phyloP scores from a whole-genome alignment of 805 yeast species.

The Zygosaccharomyces gambellarensis region DNA sequence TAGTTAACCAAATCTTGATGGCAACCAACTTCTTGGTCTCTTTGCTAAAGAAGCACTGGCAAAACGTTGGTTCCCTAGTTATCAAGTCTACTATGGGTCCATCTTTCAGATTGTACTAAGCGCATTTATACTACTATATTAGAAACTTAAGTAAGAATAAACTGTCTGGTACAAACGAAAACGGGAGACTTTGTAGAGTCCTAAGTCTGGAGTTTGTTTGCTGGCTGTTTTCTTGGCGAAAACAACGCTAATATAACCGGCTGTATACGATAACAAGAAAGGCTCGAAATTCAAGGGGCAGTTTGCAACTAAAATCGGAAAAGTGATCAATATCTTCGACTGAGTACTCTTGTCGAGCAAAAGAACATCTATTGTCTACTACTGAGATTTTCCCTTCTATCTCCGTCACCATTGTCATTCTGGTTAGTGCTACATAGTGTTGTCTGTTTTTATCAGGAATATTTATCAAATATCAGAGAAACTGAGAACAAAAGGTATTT shows the following conservation, averaged over 20 bases:
- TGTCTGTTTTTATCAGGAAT: neutral
- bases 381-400: neutral
- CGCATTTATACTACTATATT: constrained; percentile 13
- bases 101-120: constrained; percentile 97
- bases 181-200: neutral
- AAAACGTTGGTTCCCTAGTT: constrained; percentile 98
- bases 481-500: neutral
- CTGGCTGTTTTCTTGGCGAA: neutral
- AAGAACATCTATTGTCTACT: too few species aligned
- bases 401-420: too few species aligned
- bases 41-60: constrained; percentile 99
- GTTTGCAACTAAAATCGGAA: too few species aligned
- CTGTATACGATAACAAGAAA: neutral
- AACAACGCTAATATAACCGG: neutral
- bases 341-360: too few species aligned
- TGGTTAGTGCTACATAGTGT: neutral
- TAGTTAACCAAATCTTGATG: constrained; percentile 97
- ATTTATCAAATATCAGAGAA: neutral
- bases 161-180: neutral
- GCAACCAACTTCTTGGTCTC: constrained; percentile 99
- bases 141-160: neutral
- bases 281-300: neutral
- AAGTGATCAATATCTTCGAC: too few species aligned
- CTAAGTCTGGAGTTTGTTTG: neutral
- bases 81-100: constrained; percentile 99